A percentile compares a stretch with the other conserved stretches of the same genome.
phyloP scores from a whole-genome alignment of 2,329 filamentous ascomycete genomes.

The Elsinoe perseae region DNA sequence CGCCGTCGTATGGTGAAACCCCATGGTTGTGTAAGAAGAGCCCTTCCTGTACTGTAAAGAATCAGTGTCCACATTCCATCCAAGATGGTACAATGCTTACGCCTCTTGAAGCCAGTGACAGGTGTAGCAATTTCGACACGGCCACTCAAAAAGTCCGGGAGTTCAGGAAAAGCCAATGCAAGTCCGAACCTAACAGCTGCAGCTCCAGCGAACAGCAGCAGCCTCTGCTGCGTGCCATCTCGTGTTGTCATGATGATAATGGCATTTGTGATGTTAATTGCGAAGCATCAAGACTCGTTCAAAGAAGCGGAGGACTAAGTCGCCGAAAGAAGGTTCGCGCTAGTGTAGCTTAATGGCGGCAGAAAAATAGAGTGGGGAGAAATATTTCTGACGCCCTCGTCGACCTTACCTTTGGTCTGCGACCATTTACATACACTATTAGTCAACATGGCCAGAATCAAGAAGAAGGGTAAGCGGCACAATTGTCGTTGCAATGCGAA shows the following conservation, averaged over 20 bases:
- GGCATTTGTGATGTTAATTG: neutral
- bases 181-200: slow-evolving; percentile 71
- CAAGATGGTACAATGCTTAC: slow-evolving; percentile 45
- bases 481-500: neutral
- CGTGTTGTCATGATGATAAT: slow-evolving; percentile 1
- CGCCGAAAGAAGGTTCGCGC: slow-evolving; percentile 11
- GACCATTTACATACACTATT: neutral
- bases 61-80: neutral
- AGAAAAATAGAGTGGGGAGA: slow-evolving; percentile 10
- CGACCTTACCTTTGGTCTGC: neutral
- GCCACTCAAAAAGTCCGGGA: slow-evolving; percentile 78
- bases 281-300: neutral
- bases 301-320: neutral
- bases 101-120: slow-evolving; percentile 94
- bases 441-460: slow-evolving; percentile 54
- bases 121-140: slow-evolving; percentile 96
- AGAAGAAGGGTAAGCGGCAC: slow-evolving; percentile 67
- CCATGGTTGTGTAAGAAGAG: slow-evolving; percentile 93
- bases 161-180: slow-evolving; percentile 69
- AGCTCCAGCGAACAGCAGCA: slow-evolving; percentile 65
- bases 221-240: slow-evolving; percentile 47
- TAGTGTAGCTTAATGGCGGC: slow-evolving; percentile 11
- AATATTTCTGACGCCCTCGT: slow-evolving; percentile 13
- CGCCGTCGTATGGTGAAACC: slow-evolving; percentile 94
- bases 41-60: slow-evolving; percentile 76